phyloP scores from a whole-genome alignment of 495 filamentous ascomycete species.

The Lasiosphaeris hirsuta region DNA sequence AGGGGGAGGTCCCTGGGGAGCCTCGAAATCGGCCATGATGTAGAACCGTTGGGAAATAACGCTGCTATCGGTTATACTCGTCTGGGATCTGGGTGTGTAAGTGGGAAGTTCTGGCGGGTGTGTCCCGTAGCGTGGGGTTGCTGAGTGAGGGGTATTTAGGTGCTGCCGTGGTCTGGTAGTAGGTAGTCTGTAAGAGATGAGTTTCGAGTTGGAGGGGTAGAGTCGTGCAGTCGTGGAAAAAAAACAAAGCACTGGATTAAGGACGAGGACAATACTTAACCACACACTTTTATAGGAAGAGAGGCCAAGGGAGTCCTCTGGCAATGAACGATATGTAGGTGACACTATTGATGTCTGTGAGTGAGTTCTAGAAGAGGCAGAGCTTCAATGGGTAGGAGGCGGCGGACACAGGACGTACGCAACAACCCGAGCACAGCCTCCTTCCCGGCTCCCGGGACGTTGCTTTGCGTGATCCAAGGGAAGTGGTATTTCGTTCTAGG shows the following conservation, averaged over 20 bases:
- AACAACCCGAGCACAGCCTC: constrained; percentile 7
- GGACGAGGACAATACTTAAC: too few relatives aligned
- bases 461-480: neutral
- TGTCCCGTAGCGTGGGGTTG: constrained; percentile 1
- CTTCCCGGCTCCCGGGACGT: neutral
- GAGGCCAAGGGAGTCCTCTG: too few relatives aligned
- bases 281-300: too few relatives aligned
- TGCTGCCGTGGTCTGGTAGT: neutral
- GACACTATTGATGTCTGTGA: too few relatives aligned
- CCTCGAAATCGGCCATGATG: constrained; percentile 58
- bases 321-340: too few relatives aligned
- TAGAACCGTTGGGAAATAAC: constrained; percentile 1
- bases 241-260: too few relatives aligned
- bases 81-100: neutral
- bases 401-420: neutral
- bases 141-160: constrained; percentile 6
- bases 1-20: constrained; percentile 78
- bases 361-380: neutral
- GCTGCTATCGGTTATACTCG: neutral
- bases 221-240: too few relatives aligned
- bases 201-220: constrained; percentile 15
- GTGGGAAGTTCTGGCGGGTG: neutral
- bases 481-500: neutral
- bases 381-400: neutral
- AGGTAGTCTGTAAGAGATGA: constrained; percentile 11